These are phyloP conservation scores for Hawksworthiomyces lignivorus DNA, from an alignment of 2,329 filamentous ascomycete species.

Conservation along the genomic window DNA sequence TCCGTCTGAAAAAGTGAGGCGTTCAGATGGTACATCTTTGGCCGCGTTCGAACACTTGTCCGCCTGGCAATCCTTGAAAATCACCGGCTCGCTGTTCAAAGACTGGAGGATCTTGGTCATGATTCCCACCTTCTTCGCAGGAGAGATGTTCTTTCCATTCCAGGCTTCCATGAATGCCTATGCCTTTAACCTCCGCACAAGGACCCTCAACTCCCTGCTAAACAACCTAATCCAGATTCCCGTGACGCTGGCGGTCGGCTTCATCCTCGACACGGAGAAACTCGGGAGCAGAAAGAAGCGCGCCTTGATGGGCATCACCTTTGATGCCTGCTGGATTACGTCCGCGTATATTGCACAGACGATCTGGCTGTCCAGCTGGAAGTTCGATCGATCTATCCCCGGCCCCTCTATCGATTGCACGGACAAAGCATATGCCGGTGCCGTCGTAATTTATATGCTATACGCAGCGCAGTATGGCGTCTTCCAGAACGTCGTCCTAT, in stretches of 20 bases:
- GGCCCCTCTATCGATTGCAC: slow-evolving; percentile 6
- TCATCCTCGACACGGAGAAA: slow-evolving; percentile 2
- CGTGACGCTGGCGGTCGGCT: slow-evolving; percentile 2
- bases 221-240: slow-evolving; percentile 25
- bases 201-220: slow-evolving; percentile 22
- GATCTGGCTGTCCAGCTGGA: slow-evolving; percentile 5
- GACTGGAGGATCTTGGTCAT: slow-evolving; percentile 19
- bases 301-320: slow-evolving; percentile 1
- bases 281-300: slow-evolving; percentile 1
- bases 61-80: slow-evolving; percentile 21
- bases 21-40: slow-evolving; percentile 21
- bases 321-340: slow-evolving; percentile 21
- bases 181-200: slow-evolving; percentile 6
- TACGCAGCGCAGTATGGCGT: slow-evolving; percentile 12
- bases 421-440: slow-evolving; percentile 1
- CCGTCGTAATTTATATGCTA: slow-evolving; percentile 6
- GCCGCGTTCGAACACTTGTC: slow-evolving; percentile 19
- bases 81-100: slow-evolving; percentile 20
- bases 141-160: slow-evolving; percentile 25
- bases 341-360: slow-evolving; percentile 18
- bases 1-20: slow-evolving; percentile 18
- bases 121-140: slow-evolving; percentile 19
- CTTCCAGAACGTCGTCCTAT: slow-evolving; percentile 23
- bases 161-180: slow-evolving; percentile 24
- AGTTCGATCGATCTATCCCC: slow-evolving; percentile 17